Evolutionary conservation across 495 filamentous ascomycete genomes (phyloP).

Genomic region (Hypoxylon cercidicola): DNA sequence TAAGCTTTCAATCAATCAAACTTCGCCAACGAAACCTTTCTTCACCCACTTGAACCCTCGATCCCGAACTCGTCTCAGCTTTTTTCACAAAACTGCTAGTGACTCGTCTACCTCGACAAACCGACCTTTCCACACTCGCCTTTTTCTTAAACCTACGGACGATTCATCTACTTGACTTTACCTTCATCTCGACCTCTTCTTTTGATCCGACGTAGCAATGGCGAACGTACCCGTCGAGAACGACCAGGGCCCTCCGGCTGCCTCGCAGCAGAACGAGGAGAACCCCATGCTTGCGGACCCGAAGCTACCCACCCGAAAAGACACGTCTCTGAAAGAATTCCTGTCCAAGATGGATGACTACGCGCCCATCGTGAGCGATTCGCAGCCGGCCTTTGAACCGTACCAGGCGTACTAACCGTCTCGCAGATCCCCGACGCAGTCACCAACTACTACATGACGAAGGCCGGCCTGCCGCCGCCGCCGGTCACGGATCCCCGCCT

Average conservation of each 20-base stretch:
- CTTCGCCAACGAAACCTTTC: too few relatives aligned
- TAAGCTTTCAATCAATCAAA: too few relatives aligned
- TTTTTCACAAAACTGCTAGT: too few relatives aligned
- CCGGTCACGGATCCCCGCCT: conserved; percentile 87
- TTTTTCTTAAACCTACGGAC: too few relatives aligned
- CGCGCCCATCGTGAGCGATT: conserved; percentile 83
- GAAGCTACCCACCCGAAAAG: conserved; percentile 78
- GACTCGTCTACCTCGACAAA: too few relatives aligned
- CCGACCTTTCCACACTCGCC: too few relatives aligned
- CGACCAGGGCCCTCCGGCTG: conserved; percentile 40
- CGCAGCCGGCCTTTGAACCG: neutral
- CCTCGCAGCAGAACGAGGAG: conserved; percentile 40
- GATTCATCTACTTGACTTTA: too few relatives aligned
- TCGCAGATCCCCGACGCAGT: conserved; percentile 94
- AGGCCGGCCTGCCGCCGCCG: conserved; percentile 90
- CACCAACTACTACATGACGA: conserved; percentile 96
- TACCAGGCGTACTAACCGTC: conserved; percentile 14
- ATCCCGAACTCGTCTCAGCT: too few relatives aligned
- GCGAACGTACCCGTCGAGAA: conserved; percentile 39
- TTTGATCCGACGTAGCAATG: conserved; percentile 20
- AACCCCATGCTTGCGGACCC: conserved; percentile 42
- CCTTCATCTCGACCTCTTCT: neutral
- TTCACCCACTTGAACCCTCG: too few relatives aligned
- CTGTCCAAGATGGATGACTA: conserved; percentile 97
- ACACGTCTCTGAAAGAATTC: conserved; percentile 90